Conservation (phyloP, 257 asterid species). For the Cinchona pubescens region DNA sequence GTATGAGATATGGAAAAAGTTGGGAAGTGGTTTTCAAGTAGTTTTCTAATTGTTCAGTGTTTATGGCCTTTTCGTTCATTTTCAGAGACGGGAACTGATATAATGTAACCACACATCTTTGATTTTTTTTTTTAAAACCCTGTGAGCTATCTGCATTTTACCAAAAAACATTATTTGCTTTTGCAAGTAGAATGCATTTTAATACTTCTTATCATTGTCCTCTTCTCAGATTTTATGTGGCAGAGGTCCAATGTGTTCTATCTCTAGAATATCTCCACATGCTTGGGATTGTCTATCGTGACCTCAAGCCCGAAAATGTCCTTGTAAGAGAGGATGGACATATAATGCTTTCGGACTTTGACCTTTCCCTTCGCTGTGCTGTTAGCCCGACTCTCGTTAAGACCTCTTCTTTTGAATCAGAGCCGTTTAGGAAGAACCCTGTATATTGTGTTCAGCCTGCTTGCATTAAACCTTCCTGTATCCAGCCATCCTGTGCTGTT, state of each 20-base stretch:
- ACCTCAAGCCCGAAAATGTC: constrained; percentile 39
- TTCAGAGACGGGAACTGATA: not conserved
- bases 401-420: constrained; percentile 26
- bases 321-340: constrained; percentile 42
- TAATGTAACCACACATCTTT: not conserved
- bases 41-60: not conserved
- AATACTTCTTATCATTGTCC: not conserved
- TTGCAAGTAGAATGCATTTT: not conserved
- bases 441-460: constrained; percentile 35
- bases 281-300: constrained; percentile 41
- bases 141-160: not conserved
- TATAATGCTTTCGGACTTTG: constrained; percentile 41
- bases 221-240: constrained; percentile 34
- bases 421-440: constrained; percentile 27
- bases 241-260: constrained; percentile 39
- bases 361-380: constrained; percentile 39
- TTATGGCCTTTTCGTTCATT: not conserved
- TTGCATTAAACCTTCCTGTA: constrained; percentile 35
- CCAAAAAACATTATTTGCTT: not conserved
- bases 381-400: constrained; percentile 34
- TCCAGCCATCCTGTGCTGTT: constrained; percentile 38
- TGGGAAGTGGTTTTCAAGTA: not conserved
- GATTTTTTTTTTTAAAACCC: not conserved
- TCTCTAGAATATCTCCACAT: constrained; percentile 39
- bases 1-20: not conserved